Evolutionary conservation across 2,329 filamentous ascomycete genomes (phyloP), one percentile per base, ranked within the genome.

Genomic region (Penicillium sp.): DNA sequence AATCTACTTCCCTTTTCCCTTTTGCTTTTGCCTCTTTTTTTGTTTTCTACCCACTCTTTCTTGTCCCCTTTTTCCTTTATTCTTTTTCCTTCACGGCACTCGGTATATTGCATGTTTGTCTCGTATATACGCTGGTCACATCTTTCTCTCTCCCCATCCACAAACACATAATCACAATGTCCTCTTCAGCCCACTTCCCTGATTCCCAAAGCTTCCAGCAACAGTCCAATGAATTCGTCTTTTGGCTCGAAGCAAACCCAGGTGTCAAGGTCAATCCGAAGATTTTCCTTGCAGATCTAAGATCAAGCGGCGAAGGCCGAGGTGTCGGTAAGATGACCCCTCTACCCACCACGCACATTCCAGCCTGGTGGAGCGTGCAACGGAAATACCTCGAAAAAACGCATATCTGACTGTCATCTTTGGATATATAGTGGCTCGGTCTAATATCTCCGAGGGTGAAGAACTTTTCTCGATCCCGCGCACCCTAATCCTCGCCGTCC

Each of bases 381-480:
- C 47, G 55, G 46, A 56, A 48, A 31, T 57, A 24, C 56, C 46
- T 29, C 45, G 43, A 47, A 42, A 54, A 60, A 54, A 29, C 44
- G 44, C 29, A 43, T 49, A 42, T 60, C 65, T 70, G 58, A 67
- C 54, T 63, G 46, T n/a, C 34, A 44, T 26, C 42, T 33, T 21
- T 46, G 45, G 34, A 33, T 43, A 33, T 51, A 24, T 58, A 93
- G 89, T 95, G 63, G 88, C 90, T 24, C 80, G 75, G 21, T 70
- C 80, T 52, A 83, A 90, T 57, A 89, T 96, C 49, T 74, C 79
- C 16, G 81, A 88, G 61, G 88, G 91, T 55, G 89, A 90, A 51
- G 82, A 87, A 44, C 81, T 95, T 41, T 95, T 95, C 76, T 86
- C 84, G 43, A 88, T 95, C 56, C 90, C 90, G 2, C 84, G 88